Conservation (phyloP, 306 rosid genomes). For the Vachellia pachyceras region DNA sequence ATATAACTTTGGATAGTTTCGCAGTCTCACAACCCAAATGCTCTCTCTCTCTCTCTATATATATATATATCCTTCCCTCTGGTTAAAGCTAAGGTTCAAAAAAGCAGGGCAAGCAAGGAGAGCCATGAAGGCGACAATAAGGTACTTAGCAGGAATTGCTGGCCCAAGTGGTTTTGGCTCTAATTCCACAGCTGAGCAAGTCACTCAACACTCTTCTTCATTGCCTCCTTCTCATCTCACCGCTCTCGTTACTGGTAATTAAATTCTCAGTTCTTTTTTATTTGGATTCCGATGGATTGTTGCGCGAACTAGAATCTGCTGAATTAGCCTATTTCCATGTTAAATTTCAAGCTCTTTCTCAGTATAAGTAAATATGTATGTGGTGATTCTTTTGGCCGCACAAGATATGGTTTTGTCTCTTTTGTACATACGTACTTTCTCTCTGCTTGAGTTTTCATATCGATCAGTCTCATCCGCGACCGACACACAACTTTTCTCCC, state of each 20-base stretch:
- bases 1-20: slow-evolving; percentile 32
- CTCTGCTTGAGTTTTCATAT: no score
- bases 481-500: not conserved
- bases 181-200: slow-evolving; percentile 92
- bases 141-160: slow-evolving; percentile 92
- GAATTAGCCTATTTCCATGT: no score
- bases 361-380: not conserved
- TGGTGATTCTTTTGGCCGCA: slow-evolving; percentile 39
- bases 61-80: not conserved
- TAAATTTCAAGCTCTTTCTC: no score
- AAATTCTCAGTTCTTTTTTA: not conserved
- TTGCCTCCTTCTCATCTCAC: slow-evolving; percentile 58
- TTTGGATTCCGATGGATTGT: no score
- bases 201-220: slow-evolving; percentile 52
- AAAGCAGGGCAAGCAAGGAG: slow-evolving; percentile 32
- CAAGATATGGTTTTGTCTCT: slow-evolving; percentile 52
- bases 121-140: slow-evolving; percentile 78
- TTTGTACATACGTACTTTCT: slow-evolving; percentile 26
- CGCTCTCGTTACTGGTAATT: slow-evolving; percentile 83
- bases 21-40: slow-evolving; percentile 26
- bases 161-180: slow-evolving; percentile 99
- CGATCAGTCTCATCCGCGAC: no score
- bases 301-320: no score
- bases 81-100: slow-evolving; percentile 17
- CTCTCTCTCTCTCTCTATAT: slow-evolving; percentile 15